Base-by-base conservation (phyloP, 148 eudicot species). In the Agrostemma githago region DNA sequence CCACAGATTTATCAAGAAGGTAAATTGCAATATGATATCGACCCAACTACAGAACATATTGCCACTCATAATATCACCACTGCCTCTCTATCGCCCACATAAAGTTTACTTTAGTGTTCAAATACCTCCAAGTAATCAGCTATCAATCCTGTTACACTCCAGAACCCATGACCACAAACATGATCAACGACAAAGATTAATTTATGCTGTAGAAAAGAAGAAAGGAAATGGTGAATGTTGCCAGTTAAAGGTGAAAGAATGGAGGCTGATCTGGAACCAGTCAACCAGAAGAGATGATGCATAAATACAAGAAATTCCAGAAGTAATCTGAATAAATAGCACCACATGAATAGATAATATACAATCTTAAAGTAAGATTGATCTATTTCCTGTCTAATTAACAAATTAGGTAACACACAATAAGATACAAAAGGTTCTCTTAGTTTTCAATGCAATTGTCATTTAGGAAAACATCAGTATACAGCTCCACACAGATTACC, bases 151-250 rank as follows among this genome's bases (percentile, higher is more conserved):
- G 8, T 40, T 44, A 64, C 57, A 20, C 57, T 68, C 16, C 58
- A 68, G 21, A 56, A 68, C 10, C 16, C 72, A 68, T 20, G 57
- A 26, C 11, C 57, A 68, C 53, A 68, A 68, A 46, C 71, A 20
- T 3, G n/a, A 48, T 20, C 40, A 5, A 68, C 21, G 40, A 46
- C 72, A 11, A 39, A 64, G 16, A 67, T 6, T 67, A 43, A 3
- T 67, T 67, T 12, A 21, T 56, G 58, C 16, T 68, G 14, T 42
- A 1, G 40, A 46, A 17, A 68, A 34, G 34, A 1, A 20, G 58
- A 48, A 19, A 17, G 17, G n/a, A 48, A 21, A 9, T 16, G 37
- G 57, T 20, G 39, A 11, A 5, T 6, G 8, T 15, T 4, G 53
- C 11, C 14, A 21, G 12, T n/a, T 8, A 42, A 43, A 42, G 70